These are phyloP conservation scores for Terana coerulea DNA, from an alignment of 768 basidiomycete genomes.

Conservation along the genomic window DNA sequence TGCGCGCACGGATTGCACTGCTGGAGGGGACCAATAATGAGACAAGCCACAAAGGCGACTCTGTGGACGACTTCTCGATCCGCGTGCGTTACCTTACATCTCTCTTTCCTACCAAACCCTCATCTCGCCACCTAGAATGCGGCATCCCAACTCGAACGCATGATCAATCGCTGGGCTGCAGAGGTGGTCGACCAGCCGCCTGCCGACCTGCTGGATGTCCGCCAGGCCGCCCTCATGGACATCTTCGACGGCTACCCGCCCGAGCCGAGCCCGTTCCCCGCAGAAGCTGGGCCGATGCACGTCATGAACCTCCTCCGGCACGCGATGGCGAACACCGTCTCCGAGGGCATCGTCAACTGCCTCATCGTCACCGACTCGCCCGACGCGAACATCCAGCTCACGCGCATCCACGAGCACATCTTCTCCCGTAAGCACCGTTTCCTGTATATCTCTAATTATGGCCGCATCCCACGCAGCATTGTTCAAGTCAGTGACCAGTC, in stretches of 20 bases:
- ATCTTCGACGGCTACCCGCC: conserved; percentile 49
- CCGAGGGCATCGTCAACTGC: conserved; percentile 79
- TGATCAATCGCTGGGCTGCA: conserved; percentile 86
- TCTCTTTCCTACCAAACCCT: background rate
- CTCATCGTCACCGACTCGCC: conserved; percentile 82
- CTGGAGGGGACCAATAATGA: conserved; percentile 61
- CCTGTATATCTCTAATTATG: too few species aligned
- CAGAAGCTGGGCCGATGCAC: conserved; percentile 52
- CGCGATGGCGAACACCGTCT: conserved; percentile 71
- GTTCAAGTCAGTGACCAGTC: too few species aligned
- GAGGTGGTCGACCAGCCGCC: conserved; percentile 63
- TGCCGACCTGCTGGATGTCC: conserved; percentile 47
- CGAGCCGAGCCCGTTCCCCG: conserved; percentile 30
- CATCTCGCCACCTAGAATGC: conserved; percentile 52
- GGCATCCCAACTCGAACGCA: conserved; percentile 76
- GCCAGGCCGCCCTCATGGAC: conserved; percentile 56
- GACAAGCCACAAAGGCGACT: conserved; percentile 30
- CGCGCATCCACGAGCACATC: conserved; percentile 84
- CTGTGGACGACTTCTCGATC: conserved; percentile 87
- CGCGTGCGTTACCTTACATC: conserved; percentile 43
- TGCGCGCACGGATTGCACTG: conserved; percentile 65
- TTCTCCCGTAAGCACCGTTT: conserved; percentile 65
- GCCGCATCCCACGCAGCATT: too few species aligned
- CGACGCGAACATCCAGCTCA: conserved; percentile 81
- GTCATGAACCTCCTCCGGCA: conserved; percentile 80